Evolutionary conservation across 2,329 filamentous ascomycete genomes (phyloP).

Genomic region (Trichoderma sp.): DNA sequence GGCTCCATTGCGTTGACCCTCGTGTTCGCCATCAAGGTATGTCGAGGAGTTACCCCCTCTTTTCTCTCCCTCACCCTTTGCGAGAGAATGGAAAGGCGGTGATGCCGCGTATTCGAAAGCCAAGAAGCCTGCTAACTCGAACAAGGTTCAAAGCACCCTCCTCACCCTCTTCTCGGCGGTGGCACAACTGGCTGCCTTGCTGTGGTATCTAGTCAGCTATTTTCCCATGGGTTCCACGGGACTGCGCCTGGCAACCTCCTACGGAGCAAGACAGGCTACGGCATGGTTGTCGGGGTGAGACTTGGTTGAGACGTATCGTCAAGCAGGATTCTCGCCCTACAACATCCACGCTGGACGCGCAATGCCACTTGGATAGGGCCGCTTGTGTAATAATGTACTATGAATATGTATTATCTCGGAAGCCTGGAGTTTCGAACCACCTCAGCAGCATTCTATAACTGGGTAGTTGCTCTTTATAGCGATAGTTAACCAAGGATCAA

Average conservation of each 20-base stretch:
- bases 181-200: slow-evolving; percentile 76
- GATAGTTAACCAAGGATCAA: not conserved
- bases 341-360: not conserved
- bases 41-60: slow-evolving; percentile 43
- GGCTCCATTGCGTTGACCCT: slow-evolving; percentile 87
- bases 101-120: not conserved
- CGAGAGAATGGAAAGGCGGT: not conserved
- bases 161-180: slow-evolving; percentile 84
- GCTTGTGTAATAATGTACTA: not conserved
- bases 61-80: no score
- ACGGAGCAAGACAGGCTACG: slow-evolving; percentile 80
- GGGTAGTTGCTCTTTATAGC: not conserved
- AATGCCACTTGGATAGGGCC: not conserved
- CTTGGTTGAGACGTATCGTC: not conserved
- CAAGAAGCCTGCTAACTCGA: slow-evolving; percentile 9
- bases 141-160: slow-evolving; percentile 77
- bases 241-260: slow-evolving; percentile 80
- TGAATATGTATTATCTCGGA: slow-evolving; percentile 5
- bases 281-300: slow-evolving; percentile 82
- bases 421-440: slow-evolving; percentile 3
- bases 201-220: slow-evolving; percentile 96
- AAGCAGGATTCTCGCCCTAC: not conserved
- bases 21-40: slow-evolving; percentile 89
- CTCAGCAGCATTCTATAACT: not conserved
- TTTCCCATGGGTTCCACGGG: slow-evolving; percentile 96